Evolutionary conservation across 768 basidiomycete genomes (phyloP).

Genomic region (Tylopilus sp.): DNA sequence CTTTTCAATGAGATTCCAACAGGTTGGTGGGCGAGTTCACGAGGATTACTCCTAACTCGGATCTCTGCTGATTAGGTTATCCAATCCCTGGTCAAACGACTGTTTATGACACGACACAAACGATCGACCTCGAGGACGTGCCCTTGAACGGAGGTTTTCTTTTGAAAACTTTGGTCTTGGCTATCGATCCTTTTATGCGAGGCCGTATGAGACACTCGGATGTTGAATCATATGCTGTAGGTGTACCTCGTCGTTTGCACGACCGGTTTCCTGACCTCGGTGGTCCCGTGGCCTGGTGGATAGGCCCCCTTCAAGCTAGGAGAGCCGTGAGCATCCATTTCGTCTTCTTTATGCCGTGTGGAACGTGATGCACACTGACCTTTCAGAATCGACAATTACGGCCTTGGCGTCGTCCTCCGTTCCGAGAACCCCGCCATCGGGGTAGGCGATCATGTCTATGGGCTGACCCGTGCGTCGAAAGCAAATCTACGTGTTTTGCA

Average conservation of each 20-base stretch:
- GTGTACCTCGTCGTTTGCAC: neutral
- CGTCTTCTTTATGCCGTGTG: neutral
- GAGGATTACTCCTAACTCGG: too few relatives aligned
- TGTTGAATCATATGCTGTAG: neutral
- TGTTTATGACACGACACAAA: neutral
- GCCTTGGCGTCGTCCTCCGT: neutral
- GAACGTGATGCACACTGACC: neutral
- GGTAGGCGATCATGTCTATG: slow-evolving; percentile 4
- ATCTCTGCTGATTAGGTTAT: neutral
- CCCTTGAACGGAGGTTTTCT: slow-evolving; percentile 4
- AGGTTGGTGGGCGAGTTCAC: neutral
- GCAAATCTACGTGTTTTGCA: neutral
- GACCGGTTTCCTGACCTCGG: neutral
- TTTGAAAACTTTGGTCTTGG: slow-evolving; percentile 2
- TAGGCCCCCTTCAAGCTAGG: neutral
- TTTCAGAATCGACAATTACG: neutral
- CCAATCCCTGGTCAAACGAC: slow-evolving; percentile 3
- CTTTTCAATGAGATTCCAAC: slow-evolving; percentile 1
- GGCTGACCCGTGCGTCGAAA: neutral
- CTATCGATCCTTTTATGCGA: slow-evolving; percentile 1
- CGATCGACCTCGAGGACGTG: neutral
- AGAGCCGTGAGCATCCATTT: neutral
- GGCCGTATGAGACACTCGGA: slow-evolving; percentile 1
- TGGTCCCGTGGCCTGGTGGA: neutral
- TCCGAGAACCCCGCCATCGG: slow-evolving; percentile 1